Evolutionary conservation across 2,329 filamentous ascomycete genomes (phyloP).

Genomic region (Lojkania enalia): DNA sequence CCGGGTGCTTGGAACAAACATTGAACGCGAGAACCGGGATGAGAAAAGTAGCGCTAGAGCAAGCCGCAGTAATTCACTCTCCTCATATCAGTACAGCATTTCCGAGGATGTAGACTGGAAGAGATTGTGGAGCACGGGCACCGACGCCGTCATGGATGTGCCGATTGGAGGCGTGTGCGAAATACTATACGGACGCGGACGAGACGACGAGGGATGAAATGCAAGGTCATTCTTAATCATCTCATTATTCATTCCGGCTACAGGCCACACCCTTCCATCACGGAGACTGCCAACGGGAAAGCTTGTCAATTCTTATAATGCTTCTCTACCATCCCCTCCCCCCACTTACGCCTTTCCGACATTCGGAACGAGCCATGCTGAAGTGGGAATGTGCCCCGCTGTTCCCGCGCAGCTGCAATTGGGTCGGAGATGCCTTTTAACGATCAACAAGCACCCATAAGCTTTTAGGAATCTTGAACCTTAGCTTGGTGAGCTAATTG

Average conservation of each 20-base stretch:
- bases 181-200: slow-evolving; percentile 74
- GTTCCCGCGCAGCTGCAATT: not conserved
- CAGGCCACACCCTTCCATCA: not conserved
- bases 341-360: not conserved
- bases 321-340: not conserved
- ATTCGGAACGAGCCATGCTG: slow-evolving; percentile 23
- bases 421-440: not conserved
- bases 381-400: slow-evolving; percentile 17
- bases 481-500: no score
- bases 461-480: not conserved
- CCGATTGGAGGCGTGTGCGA: slow-evolving; percentile 94
- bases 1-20: slow-evolving; percentile 26
- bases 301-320: not conserved
- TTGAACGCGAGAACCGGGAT: slow-evolving; percentile 41
- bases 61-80: slow-evolving; percentile 32
- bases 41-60: slow-evolving; percentile 48
- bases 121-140: slow-evolving; percentile 85
- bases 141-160: slow-evolving; percentile 96
- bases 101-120: slow-evolving; percentile 68
- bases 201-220: slow-evolving; percentile 9
- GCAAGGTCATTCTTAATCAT: slow-evolving; percentile 1
- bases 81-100: slow-evolving; percentile 42
- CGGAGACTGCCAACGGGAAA: not conserved
- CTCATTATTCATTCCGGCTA: not conserved
- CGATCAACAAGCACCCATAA: not conserved